These are phyloP conservation scores for Trichosporon faecale DNA, from an alignment of 1,284 basidiomycete species.

Conservation along the genomic window DNA sequence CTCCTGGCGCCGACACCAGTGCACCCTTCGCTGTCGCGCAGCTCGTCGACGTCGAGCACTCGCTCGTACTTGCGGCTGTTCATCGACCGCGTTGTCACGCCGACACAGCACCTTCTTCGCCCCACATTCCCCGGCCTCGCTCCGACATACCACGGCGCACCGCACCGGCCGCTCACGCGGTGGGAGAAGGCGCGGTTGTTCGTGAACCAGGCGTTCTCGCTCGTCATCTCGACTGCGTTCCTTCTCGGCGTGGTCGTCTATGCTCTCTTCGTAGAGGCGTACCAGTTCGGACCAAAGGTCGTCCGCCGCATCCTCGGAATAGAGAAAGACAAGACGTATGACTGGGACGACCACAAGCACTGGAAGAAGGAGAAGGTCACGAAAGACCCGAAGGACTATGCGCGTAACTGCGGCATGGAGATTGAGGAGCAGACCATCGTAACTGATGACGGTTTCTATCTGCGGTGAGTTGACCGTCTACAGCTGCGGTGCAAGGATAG, in stretches of 20 bases:
- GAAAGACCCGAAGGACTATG: conserved; percentile 61
- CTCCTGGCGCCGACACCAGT: conserved; percentile 36
- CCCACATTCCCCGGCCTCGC: conserved; percentile 52
- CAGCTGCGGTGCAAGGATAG: not conserved
- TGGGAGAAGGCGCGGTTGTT: conserved; percentile 49
- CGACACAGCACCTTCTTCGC: conserved; percentile 48
- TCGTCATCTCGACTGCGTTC: conserved; percentile 57
- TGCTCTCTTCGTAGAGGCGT: conserved; percentile 47
- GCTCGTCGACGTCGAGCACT: conserved; percentile 31
- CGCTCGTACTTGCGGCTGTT: conserved; percentile 41
- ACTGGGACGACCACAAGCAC: conserved; percentile 58
- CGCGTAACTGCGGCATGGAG: conserved; percentile 58
- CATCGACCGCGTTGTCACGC: conserved; percentile 48
- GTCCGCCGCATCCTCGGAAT: conserved; percentile 6
- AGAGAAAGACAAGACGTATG: conserved; percentile 29
- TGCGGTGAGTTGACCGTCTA: conserved; percentile 47
- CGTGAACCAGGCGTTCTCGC: conserved; percentile 54
- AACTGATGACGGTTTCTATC: conserved; percentile 60
- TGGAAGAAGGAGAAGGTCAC: conserved; percentile 57
- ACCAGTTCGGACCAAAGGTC: conserved; percentile 35
- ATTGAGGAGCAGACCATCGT: conserved; percentile 60
- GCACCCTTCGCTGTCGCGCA: conserved; percentile 22
- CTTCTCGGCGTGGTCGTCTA: conserved; percentile 53
- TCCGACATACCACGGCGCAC: conserved; percentile 46
- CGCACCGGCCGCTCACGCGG: conserved; percentile 37